phyloP scores from a whole-genome alignment of 2,329 filamentous ascomycete species.

The Hortaea sp. region DNA sequence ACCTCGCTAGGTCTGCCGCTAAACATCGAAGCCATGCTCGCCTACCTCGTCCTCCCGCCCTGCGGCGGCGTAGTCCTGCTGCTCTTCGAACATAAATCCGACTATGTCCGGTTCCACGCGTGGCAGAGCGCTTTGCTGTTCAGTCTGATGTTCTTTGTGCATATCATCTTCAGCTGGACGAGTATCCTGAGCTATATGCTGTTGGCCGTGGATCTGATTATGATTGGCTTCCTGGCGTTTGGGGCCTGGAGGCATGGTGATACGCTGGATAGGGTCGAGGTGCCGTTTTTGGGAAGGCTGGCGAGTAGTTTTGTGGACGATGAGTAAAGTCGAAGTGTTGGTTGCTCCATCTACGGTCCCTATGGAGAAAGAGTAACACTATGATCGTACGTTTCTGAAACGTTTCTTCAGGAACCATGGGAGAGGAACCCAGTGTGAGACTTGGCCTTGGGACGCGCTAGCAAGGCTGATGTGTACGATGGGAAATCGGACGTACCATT shows the following conservation, averaged over 20 bases:
- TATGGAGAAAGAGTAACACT: too few relatives aligned
- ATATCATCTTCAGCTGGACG: constrained; percentile 81
- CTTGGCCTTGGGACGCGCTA: too few relatives aligned
- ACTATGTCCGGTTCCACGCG: constrained; percentile 95
- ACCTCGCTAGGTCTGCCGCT: constrained; percentile 79
- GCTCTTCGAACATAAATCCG: constrained; percentile 84
- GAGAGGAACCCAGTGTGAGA: too few relatives aligned
- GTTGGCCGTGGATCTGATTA: constrained; percentile 60
- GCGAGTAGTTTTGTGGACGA: constrained; percentile 88
- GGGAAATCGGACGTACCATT: too few relatives aligned
- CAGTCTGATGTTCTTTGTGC: constrained; percentile 53
- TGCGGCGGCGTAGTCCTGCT: constrained; percentile 75
- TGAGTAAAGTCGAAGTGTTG: constrained; percentile 41
- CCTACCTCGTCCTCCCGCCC: constrained; percentile 78
- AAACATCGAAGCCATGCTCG: constrained; percentile 82
- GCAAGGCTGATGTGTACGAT: too few relatives aligned
- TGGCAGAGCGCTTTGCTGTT: constrained; percentile 56
- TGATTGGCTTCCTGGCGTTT: constrained; percentile 67
- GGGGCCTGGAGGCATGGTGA: constrained; percentile 77
- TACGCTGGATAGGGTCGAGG: constrained; percentile 60
- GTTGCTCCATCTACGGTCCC: not conserved
- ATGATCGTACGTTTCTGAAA: too few relatives aligned
- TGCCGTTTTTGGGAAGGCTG: constrained; percentile 75
- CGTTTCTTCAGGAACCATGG: too few relatives aligned
- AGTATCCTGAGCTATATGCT: constrained; percentile 74